phyloP scores from a whole-genome alignment of 2,329 filamentous ascomycete genomes.

The Clonostachys rhizophaga region DNA sequence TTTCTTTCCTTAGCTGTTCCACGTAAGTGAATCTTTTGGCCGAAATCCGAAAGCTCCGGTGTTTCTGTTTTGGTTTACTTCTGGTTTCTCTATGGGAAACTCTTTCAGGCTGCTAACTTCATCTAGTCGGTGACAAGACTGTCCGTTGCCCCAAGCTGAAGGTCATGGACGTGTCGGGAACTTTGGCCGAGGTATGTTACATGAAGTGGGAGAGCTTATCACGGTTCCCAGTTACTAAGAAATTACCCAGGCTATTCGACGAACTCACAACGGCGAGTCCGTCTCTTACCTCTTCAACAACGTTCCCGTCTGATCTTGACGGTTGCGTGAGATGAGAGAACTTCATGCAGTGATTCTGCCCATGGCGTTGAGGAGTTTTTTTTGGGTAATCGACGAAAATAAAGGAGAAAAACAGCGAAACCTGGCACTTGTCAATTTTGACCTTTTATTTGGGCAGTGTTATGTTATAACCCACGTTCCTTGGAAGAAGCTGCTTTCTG shows the following conservation, averaged over 20 bases:
- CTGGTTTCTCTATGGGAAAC: no score
- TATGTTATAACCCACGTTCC: no score
- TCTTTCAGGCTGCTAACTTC: neutral
- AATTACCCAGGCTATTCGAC: conserved; percentile 52
- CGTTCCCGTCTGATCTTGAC: conserved; percentile 40
- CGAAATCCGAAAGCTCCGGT: no score
- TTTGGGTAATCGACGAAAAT: neutral
- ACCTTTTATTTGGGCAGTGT: no score
- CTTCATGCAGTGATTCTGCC: neutral
- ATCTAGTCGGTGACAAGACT: conserved; percentile 65
- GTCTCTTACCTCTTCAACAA: conserved; percentile 68
- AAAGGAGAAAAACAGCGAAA: neutral
- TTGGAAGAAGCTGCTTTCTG: no score
- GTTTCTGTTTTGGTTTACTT: no score
- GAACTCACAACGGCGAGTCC: conserved; percentile 62
- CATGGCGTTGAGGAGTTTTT: no score
- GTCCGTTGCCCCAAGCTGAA: conserved; percentile 74
- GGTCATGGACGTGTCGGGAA: conserved; percentile 89
- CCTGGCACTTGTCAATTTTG: no score
- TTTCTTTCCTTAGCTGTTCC: conserved; percentile 22
- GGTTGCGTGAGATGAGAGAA: neutral
- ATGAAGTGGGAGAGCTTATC: neutral
- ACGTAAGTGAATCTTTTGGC: conserved; percentile 9
- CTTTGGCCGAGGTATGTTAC: conserved; percentile 55
- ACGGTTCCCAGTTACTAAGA: neutral